These are phyloP conservation scores for Trichocomaceae sp. DNA, from an alignment of 2,329 filamentous ascomycete species.

Conservation along the genomic window DNA sequence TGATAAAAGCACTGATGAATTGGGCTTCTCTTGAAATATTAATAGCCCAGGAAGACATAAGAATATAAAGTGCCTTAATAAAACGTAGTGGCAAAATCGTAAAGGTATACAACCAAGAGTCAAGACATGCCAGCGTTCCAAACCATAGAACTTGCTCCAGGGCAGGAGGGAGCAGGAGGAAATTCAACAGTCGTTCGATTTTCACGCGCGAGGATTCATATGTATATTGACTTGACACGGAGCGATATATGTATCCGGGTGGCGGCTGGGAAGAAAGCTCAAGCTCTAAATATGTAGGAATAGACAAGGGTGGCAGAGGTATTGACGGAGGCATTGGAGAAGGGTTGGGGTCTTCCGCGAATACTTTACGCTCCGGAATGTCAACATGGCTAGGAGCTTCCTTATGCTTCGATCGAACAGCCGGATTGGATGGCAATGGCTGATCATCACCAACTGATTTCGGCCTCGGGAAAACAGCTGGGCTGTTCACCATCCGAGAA, in stretches of 20 bases:
- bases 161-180: conserved; percentile 71
- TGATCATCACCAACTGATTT: conserved; percentile 26
- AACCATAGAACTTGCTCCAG: conserved; percentile 82
- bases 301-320: conserved; percentile 56
- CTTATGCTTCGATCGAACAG: conserved; percentile 26
- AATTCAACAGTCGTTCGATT: conserved; percentile 84
- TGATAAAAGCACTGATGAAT: conserved; percentile 70
- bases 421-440: conserved; percentile 27
- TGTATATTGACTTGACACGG: conserved; percentile 54
- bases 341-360: conserved; percentile 29
- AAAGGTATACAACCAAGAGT: conserved; percentile 94
- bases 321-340: conserved; percentile 49
- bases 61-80: conserved; percentile 66
- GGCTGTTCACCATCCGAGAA: conserved; percentile 29
- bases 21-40: conserved; percentile 64
- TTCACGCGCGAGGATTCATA: conserved; percentile 93
- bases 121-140: conserved; percentile 82
- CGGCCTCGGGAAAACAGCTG: conserved; percentile 24
- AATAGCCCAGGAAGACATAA: conserved; percentile 71
- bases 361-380: conserved; percentile 23
- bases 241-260: conserved; percentile 57
- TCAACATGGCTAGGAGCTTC: conserved; percentile 28
- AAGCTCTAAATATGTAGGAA: conserved; percentile 60
- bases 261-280: conserved; percentile 57
- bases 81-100: conserved; percentile 92